Evolutionary conservation across 1,284 basidiomycete species (phyloP), one percentile per base, ranked within the genome.

Genomic region (Moniliophthora roreri): DNA sequence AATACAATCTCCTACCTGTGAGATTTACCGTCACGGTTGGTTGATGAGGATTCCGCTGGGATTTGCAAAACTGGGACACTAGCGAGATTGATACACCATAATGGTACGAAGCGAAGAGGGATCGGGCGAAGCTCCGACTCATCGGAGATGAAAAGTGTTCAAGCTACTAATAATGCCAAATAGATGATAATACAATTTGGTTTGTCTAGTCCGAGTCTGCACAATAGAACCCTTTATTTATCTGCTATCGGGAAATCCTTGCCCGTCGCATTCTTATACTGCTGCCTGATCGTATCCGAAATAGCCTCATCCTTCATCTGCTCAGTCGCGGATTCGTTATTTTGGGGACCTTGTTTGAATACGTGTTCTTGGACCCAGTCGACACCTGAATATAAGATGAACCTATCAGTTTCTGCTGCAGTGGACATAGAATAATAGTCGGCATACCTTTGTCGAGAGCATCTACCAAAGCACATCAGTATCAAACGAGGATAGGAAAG

Each of bases 351-450:
- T 56, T 71, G 58, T 51, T 66, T 64, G 28, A 76, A 56, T 24
- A 76, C 59, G 50, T 75, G 67, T 57, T 74, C 68, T 57, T 76
- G 73, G 41, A 73, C 64, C 46, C 70, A 66, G 53, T 76, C 73
- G 58, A 74, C 67, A 10, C 68, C 72, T 73, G 48, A 10, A 50
- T 24, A 23, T 8, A 15, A 20, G 2, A 5, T 21, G 16, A 23
- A 23, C 1, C 13, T 6, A 11, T n/a, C 13, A n/a, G 32, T 23
- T 13, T 15, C 21, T n/a, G n/a, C n/a, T n/a, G n/a, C n/a, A n/a
- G n/a, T n/a, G n/a, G n/a, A n/a, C n/a, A n/a, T n/a, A n/a, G n/a
- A n/a, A n/a, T 39, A n/a, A 39, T 16, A 21, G n/a, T 11, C 9
- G 4, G 8, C 48, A 26, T 37, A 66, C 65, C 63, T 57, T 66